Evolutionary conservation across 2,329 filamentous ascomycete species (phyloP), one percentile per base, ranked within the genome.

Genomic region (Dendryphion nanum): DNA sequence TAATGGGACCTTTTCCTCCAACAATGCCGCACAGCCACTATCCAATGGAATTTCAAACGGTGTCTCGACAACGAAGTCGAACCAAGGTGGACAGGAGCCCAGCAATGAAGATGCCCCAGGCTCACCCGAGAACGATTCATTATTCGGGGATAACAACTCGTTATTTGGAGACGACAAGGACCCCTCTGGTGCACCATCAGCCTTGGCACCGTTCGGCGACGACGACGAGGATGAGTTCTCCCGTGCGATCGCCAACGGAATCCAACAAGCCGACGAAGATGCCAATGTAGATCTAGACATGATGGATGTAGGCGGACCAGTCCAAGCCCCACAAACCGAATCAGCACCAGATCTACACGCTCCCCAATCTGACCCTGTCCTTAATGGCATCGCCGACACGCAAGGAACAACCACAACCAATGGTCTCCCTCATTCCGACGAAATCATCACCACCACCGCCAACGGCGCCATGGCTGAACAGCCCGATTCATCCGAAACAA

Each of bases 151-250:
- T 50, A 81, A 78, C 0, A 89, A 89, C 32, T 95, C 89, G 2
- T 73, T 98, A 1, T 98, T 97, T 61, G 93, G 91, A 2, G 89
- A 94, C 50, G 84, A 78, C 37, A 63, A 63, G 23, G 61, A 64
- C 37, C 49, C 47, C 17, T 53, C 51, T 3, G 61, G 57, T 26
- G 60, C 53, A 18, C 58, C 53, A 6, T 62, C 59, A 17, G 82
- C 79, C 30, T 47, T 64, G 4, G 55, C 56, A 15, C 47, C 57
- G 2, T 94, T 89, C 60, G 86, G 79, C 1, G 83, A 85, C 10
- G 89, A 95, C 30, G 89, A 95, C 28, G 89, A 94, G 41, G 83
- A 89, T 51, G 86, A 90, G 48, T 89, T 94, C 51, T 83, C 83
- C 3, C 73, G 82, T 39, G 84, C 84, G 1, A 84, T 95, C 66